A percentile compares a stretch with the other conserved stretches of the same genome.
Evolutionary conservation across 345 rosid genomes (phyloP).

Genomic region (Euphorbia peplus): DNA sequence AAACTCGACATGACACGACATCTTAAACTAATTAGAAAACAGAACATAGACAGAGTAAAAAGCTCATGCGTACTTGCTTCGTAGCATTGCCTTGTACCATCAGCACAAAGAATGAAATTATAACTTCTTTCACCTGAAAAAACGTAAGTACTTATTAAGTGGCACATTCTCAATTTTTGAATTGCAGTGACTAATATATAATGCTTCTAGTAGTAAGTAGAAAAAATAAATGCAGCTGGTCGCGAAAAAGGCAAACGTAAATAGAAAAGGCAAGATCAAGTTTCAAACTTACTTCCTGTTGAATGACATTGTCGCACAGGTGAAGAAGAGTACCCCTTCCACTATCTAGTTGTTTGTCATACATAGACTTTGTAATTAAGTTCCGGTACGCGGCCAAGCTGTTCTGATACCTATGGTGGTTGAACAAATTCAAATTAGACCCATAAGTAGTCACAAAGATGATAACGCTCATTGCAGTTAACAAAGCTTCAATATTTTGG

Average conservation of each 20-base stretch:
- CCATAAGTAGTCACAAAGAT: too few relatives aligned
- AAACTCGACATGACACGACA: too few relatives aligned
- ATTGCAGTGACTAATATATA: too few relatives aligned
- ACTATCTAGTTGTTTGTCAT: slow-evolving; percentile 94
- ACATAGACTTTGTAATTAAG: slow-evolving; percentile 91
- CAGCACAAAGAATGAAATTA: background rate
- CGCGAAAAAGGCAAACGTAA: too few relatives aligned
- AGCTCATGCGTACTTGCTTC: background rate
- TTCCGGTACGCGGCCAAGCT: slow-evolving; percentile 85
- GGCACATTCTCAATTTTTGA: too few relatives aligned
- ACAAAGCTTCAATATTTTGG: background rate
- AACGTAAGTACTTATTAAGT: too few relatives aligned
- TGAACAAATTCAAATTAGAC: slow-evolving; percentile 8
- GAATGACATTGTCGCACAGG: slow-evolving; percentile 94
- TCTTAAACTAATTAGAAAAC: background rate
- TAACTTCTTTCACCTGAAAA: background rate
- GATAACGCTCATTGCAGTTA: background rate
- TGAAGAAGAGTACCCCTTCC: slow-evolving; percentile 96
- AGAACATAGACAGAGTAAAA: background rate
- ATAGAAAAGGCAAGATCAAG: background rate
- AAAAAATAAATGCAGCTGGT: too few relatives aligned
- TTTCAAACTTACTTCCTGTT: slow-evolving; percentile 77
- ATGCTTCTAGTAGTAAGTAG: too few relatives aligned
- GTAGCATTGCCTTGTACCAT: background rate
- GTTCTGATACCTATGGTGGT: slow-evolving; percentile 64